Evolutionary conservation across 2,329 filamentous ascomycete genomes (phyloP).

Genomic region (Trichophyton schoenleinii): DNA sequence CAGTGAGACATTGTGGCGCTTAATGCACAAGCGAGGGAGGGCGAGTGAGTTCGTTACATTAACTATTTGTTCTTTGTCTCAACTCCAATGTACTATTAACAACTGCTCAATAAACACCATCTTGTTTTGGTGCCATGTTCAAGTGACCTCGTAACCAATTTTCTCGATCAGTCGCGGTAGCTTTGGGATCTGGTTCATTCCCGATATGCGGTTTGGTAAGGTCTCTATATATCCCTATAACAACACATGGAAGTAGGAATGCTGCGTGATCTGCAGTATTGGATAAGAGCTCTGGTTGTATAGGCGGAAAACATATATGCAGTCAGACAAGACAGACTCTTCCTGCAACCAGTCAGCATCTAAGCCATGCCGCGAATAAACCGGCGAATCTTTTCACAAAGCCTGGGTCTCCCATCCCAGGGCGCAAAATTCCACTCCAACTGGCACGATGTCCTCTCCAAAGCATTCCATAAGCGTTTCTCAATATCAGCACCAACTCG

Average conservation of each 20-base stretch:
- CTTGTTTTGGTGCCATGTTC: neutral
- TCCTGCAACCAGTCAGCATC: neutral
- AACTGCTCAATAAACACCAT: neutral
- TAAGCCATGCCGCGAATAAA: conserved; percentile 13
- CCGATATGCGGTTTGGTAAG: too few relatives aligned
- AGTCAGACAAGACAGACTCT: neutral
- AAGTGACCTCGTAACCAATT: neutral
- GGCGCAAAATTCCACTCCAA: conserved; percentile 17
- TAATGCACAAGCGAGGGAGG: neutral
- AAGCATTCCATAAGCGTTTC: conserved; percentile 29
- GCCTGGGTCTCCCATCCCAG: conserved; percentile 13
- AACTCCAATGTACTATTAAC: neutral
- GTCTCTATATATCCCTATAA: too few relatives aligned
- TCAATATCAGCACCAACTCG: conserved; percentile 31
- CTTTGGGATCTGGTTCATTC: too few relatives aligned
- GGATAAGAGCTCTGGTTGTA: neutral
- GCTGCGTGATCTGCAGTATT: too few relatives aligned
- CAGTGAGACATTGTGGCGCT: neutral
- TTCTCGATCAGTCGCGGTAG: too few relatives aligned
- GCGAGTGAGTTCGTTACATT: too few relatives aligned
- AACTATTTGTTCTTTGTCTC: neutral
- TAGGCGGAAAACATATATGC: neutral
- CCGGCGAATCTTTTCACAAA: conserved; percentile 12
- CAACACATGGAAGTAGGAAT: too few relatives aligned
- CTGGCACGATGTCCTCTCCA: conserved; percentile 30